A percentile compares a stretch with the other conserved stretches of the same genome.
These are phyloP conservation scores for Auriscalpium orientale DNA, from an alignment of 768 basidiomycete species.

Conservation along the genomic window DNA sequence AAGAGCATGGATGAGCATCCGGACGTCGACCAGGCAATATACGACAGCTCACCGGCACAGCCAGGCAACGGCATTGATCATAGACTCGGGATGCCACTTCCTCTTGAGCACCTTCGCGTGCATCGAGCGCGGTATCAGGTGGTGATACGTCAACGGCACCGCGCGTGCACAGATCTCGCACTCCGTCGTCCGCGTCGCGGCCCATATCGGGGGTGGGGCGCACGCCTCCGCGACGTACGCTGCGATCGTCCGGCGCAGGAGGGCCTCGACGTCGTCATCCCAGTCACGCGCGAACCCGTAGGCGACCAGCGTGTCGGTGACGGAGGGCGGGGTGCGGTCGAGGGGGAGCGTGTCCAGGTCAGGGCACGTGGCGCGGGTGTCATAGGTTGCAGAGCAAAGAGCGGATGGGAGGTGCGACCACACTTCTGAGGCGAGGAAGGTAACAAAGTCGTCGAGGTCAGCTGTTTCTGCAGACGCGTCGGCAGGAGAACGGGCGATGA, in stretches of 20 bases:
- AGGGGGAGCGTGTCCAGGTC: conserved; percentile 32
- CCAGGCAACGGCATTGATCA: conserved; percentile 55
- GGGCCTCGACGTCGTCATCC: conserved; percentile 32
- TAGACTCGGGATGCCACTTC: conserved; percentile 45
- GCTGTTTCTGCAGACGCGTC: conserved; percentile 12
- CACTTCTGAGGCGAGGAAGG: conserved; percentile 43
- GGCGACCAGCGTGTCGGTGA: conserved; percentile 43
- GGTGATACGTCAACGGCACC: conserved; percentile 53
- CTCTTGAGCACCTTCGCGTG: conserved; percentile 51
- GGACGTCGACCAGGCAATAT: background rate
- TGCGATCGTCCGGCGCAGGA: conserved; percentile 33
- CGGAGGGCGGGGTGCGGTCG: conserved; percentile 32
- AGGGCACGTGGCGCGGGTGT: conserved; percentile 24
- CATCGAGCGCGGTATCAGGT: conserved; percentile 46
- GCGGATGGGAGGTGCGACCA: conserved; percentile 36
- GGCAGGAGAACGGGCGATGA: conserved; percentile 26
- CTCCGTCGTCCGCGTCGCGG: conserved; percentile 40
- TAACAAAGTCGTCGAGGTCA: conserved; percentile 44
- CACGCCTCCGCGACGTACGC: conserved; percentile 40
- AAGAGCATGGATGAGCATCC: background rate
- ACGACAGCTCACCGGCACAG: conserved; percentile 34
- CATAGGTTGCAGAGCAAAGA: conserved; percentile 33
- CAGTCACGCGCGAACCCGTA: conserved; percentile 37
- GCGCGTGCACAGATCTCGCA: conserved; percentile 57
- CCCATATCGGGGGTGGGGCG: conserved; percentile 46